These are phyloP conservation scores for Neonectria faginata DNA, from an alignment of 2,329 filamentous ascomycete species.

Conservation along the genomic window DNA sequence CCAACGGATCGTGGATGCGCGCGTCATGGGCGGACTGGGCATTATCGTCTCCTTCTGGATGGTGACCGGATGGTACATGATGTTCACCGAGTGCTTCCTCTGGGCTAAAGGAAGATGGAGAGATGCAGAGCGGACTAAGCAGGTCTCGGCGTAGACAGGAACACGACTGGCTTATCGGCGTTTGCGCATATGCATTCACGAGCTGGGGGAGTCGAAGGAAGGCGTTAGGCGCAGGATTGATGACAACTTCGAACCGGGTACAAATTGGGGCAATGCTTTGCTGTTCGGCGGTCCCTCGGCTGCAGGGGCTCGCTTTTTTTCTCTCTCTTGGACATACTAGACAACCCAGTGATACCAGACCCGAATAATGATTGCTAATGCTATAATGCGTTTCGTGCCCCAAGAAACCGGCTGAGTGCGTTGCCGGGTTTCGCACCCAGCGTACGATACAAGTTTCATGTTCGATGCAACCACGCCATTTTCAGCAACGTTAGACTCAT, in stretches of 20 bases:
- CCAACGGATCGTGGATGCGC: slow-evolving; percentile 56
- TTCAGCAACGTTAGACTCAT: slow-evolving; percentile 13
- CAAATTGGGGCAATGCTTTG: slow-evolving; percentile 28
- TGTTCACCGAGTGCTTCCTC: slow-evolving; percentile 60
- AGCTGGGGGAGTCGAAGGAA: slow-evolving; percentile 19
- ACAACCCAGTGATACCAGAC: slow-evolving; percentile 39
- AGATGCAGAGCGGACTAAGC: slow-evolving; percentile 43
- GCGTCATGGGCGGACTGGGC: slow-evolving; percentile 58
- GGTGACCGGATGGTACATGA: slow-evolving; percentile 61
- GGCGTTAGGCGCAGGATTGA: slow-evolving; percentile 24
- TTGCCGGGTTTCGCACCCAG: slow-evolving; percentile 29
- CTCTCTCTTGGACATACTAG: slow-evolving; percentile 18
- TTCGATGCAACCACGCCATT: slow-evolving; percentile 31
- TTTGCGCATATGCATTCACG: slow-evolving; percentile 20
- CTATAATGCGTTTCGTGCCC: slow-evolving; percentile 1
- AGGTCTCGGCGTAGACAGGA: slow-evolving; percentile 25
- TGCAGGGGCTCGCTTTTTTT: slow-evolving; percentile 8
- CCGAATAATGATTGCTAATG: slow-evolving; percentile 21
- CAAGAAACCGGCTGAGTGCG: slow-evolving; percentile 20
- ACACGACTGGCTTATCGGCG: slow-evolving; percentile 1
- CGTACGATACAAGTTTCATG: slow-evolving; percentile 38
- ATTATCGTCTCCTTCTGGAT: slow-evolving; percentile 63
- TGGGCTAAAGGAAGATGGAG: slow-evolving; percentile 52
- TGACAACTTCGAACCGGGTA: slow-evolving; percentile 14
- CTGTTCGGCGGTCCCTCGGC: slow-evolving; percentile 19